Percentiles rank a stretch among this genome's conserved stretches.
These are phyloP conservation scores for Penicillium corylophilum DNA, from an alignment of 2,329 filamentous ascomycete genomes.

Conservation along the genomic window DNA sequence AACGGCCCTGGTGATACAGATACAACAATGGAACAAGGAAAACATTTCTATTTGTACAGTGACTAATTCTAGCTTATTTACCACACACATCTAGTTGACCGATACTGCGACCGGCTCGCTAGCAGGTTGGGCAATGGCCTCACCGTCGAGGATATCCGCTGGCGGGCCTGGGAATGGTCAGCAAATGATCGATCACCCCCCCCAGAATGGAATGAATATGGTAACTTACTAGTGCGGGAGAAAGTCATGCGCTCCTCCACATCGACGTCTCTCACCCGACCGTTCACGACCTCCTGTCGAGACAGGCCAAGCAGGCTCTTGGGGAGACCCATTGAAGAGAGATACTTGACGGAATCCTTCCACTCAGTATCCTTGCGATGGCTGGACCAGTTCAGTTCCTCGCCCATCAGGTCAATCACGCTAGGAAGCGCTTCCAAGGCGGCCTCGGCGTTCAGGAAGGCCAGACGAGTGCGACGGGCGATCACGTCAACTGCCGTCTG, in stretches of 20 bases:
- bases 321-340: conserved; percentile 63
- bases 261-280: conserved; percentile 49
- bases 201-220: background rate
- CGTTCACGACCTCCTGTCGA: conserved; percentile 59
- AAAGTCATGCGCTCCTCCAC: conserved; percentile 42
- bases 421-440: conserved; percentile 79
- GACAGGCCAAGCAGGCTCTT: conserved; percentile 57
- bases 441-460: conserved; percentile 89
- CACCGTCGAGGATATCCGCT: conserved; percentile 52
- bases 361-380: conserved; percentile 75
- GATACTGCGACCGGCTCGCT: conserved; percentile 20
- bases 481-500: conserved; percentile 88
- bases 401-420: conserved; percentile 85
- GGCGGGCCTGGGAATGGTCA: conserved; percentile 35
- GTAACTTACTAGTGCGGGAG: conserved; percentile 42
- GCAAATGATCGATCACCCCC: background rate
- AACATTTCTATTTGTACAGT: conserved; percentile 31
- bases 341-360: conserved; percentile 64
- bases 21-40: conserved; percentile 3
- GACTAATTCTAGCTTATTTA: conserved; percentile 20
- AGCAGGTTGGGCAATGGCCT: conserved; percentile 23
- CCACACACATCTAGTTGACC: conserved; percentile 44
- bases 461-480: conserved; percentile 77
- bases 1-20: no score
- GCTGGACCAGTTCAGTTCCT: conserved; percentile 76